Conservation (phyloP, 345 rosid species). For the Populus tremula region DNA sequence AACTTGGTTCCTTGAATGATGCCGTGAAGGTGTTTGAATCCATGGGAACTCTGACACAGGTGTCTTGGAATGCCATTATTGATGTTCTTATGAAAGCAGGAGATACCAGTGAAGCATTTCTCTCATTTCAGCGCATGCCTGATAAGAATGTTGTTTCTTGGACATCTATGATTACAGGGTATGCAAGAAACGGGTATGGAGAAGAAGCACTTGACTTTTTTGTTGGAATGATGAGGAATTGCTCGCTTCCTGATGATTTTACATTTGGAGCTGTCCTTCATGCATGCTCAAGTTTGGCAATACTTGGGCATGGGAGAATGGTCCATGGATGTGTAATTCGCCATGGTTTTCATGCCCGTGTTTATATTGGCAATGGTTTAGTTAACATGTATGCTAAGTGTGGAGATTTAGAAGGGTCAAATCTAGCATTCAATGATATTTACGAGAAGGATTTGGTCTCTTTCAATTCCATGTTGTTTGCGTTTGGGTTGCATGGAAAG, state of each 20-base stretch:
- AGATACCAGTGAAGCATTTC: conserved; percentile 45
- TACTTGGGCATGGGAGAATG: conserved; percentile 60
- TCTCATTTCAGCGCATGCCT: conserved; percentile 42
- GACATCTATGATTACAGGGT: conserved; percentile 76
- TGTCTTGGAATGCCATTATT: conserved; percentile 69
- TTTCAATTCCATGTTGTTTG: conserved; percentile 75
- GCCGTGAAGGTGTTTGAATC: conserved; percentile 54
- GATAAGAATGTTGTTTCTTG: conserved; percentile 64
- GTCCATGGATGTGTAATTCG: conserved; percentile 57
- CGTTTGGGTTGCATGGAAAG: conserved; percentile 63
- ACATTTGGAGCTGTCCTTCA: conserved; percentile 67
- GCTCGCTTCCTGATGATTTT: conserved; percentile 42
- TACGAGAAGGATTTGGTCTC: conserved; percentile 59
- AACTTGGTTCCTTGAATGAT: conserved; percentile 46
- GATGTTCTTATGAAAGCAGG: conserved; percentile 70
- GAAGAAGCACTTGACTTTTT: conserved; percentile 56
- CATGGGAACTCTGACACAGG: conserved; percentile 38
- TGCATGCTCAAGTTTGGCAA: conserved; percentile 65
- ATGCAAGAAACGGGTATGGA: conserved; percentile 53
- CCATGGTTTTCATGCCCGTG: conserved; percentile 50
- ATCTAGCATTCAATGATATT: conserved; percentile 49
- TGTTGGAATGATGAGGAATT: conserved; percentile 43
- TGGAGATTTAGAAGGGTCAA: conserved; percentile 55
- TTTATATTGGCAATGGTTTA: conserved; percentile 65
- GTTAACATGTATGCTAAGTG: conserved; percentile 79